Base-by-base conservation (phyloP, 2,329 filamentous ascomycete genomes). In the Neurospora crassa region DNA sequence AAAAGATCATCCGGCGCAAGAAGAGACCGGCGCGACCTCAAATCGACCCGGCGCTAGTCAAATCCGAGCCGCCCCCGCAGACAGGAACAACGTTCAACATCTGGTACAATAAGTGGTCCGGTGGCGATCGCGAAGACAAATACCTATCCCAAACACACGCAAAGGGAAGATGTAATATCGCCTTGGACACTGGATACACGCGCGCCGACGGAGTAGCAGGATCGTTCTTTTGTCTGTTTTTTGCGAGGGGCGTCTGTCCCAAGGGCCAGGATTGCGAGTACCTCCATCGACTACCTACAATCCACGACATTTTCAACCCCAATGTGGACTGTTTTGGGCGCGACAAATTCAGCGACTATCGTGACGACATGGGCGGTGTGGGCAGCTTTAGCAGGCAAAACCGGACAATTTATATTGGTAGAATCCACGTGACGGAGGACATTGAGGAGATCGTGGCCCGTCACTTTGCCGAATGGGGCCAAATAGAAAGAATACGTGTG, bases 101-200 rank as follows among this genome's bases (percentile, higher is more conserved):
- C 78, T 97, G 94, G 95, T 97, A 97, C 83, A 97, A 97, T 84
- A 98, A 97, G 82, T 98, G 95, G 94, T 92, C 91, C 0, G 96
- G 96, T 75, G 96, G 96, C 78, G 96, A 99, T 81, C 89, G 94
- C 73, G 95, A 98, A 79, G 94, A 96, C 83, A 93, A 94, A 76
- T 94, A 95, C 78, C 87, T 94, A 4, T 93, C 91, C 43, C 91
- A 97, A 79, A 92, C 90, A 29, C 88, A 90, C 16, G 95, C 96
- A 3, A 90, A 91, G 74, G 91, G 91, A 2, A 92, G 96, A 70
- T 98, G 96, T 85, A 96, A 94, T 79, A 85, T 99, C 73, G 90
- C 90, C 1, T 89, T 87, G 73, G 96, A 96, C 79, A 89, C 86
- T 71, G 92, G 92, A 59, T 96, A 91, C 79, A 96, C 92, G 2